Conservation (phyloP, 2,329 filamentous ascomycete genomes). For the Sarocladium brachiariae region DNA sequence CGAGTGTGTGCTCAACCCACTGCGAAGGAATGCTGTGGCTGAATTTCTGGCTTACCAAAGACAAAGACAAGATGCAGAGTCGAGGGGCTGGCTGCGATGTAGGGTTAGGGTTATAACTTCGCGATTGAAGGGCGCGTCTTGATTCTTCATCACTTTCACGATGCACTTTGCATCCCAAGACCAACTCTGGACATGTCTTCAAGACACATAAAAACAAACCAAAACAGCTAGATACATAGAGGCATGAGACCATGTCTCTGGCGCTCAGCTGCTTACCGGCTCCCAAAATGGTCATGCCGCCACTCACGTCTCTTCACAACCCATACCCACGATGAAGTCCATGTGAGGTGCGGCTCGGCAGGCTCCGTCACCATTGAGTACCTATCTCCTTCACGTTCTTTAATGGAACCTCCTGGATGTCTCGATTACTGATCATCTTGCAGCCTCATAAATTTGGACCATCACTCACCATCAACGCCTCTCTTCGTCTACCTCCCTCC, state of each 20-base stretch:
- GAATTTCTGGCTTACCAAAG: background rate
- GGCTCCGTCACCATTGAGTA: slow-evolving; percentile 46
- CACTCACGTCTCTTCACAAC: slow-evolving; percentile 15
- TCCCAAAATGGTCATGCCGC: slow-evolving; percentile 15
- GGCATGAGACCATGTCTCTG: slow-evolving; percentile 11
- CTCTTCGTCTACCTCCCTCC: slow-evolving; percentile 52
- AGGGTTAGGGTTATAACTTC: background rate
- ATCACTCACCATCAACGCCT: slow-evolving; percentile 31
- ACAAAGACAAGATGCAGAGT: too few relatives aligned
- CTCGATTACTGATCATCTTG: slow-evolving; percentile 8
- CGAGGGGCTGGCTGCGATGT: background rate
- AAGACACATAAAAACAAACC: too few relatives aligned
- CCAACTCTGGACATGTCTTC: too few relatives aligned
- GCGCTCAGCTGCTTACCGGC: slow-evolving; percentile 7
- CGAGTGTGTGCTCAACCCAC: too few relatives aligned
- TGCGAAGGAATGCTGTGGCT: background rate
- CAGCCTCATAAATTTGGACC: slow-evolving; percentile 42
- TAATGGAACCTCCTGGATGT: slow-evolving; percentile 11
- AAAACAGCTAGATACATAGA: too few relatives aligned
- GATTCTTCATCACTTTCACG: too few relatives aligned
- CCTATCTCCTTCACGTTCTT: slow-evolving; percentile 16
- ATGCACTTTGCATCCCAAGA: too few relatives aligned
- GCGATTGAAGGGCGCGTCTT: background rate
- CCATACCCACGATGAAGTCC: slow-evolving; percentile 29
- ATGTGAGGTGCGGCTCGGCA: slow-evolving; percentile 40